phyloP scores from a whole-genome alignment of 2,329 filamentous ascomycete species.

The Fusarium sarcochroum region DNA sequence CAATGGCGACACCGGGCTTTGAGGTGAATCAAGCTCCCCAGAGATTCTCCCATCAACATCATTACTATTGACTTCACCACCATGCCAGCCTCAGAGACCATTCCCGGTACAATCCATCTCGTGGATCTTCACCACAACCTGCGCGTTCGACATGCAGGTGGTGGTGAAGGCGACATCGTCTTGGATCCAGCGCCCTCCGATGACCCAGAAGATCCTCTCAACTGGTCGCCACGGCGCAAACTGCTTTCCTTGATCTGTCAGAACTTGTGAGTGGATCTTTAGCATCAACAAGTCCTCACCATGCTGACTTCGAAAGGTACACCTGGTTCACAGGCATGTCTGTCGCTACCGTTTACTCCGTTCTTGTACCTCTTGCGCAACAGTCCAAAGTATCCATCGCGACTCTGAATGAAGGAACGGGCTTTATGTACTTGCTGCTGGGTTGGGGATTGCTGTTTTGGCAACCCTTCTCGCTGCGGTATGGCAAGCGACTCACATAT shows the following conservation, averaged over 20 bases:
- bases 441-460: constrained; percentile 63
- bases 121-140: constrained; percentile 56
- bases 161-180: constrained; percentile 59
- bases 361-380: constrained; percentile 54
- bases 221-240: constrained; percentile 57
- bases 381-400: constrained; percentile 52
- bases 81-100: constrained; percentile 4
- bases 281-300: accelerated
- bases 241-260: constrained; percentile 47
- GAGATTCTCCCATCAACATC: neutral
- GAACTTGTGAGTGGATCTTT: constrained; percentile 44
- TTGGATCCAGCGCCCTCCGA: constrained; percentile 64
- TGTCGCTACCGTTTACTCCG: constrained; percentile 56
- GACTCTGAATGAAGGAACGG: constrained; percentile 57
- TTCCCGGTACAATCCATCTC: constrained; percentile 59
- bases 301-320: constrained; percentile 47
- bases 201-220: constrained; percentile 68
- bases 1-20: neutral
- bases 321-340: constrained; percentile 59
- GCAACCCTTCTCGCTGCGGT: constrained; percentile 63
- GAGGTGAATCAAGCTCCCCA: no score
- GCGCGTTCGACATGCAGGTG: constrained; percentile 50
- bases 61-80: neutral
- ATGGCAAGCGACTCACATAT: constrained; percentile 59
- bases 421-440: constrained; percentile 60